These are phyloP conservation scores for Sphaerosporella brunnea DNA, from an alignment of 495 filamentous ascomycete species.

Conservation along the genomic window DNA sequence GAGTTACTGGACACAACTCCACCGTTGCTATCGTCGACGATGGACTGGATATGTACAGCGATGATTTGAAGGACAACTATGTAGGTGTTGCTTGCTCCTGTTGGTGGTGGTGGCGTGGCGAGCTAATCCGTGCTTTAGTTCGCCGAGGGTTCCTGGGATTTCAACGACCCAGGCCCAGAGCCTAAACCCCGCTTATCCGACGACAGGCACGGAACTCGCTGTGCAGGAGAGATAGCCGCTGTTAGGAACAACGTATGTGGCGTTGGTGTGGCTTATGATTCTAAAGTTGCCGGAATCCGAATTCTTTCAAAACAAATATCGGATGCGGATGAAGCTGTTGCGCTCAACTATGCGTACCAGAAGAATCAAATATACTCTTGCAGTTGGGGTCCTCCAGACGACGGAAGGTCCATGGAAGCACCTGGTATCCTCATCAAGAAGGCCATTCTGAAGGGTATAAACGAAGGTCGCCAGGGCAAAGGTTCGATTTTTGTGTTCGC, in stretches of 20 bases:
- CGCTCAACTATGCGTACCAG: slow-evolving; percentile 81
- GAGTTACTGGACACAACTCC: slow-evolving; percentile 78
- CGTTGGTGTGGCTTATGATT: slow-evolving; percentile 83
- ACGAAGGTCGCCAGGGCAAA: slow-evolving; percentile 62
- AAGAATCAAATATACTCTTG: slow-evolving; percentile 95
- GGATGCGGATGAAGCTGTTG: slow-evolving; percentile 78
- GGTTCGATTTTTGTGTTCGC: slow-evolving; percentile 97
- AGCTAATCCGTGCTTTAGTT: slow-evolving; percentile 48
- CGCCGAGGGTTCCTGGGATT: slow-evolving; percentile 80
- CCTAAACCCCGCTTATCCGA: slow-evolving; percentile 64
- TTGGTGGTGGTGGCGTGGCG: no score
- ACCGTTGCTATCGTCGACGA: slow-evolving; percentile 92
- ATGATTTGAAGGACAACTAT: slow-evolving; percentile 73
- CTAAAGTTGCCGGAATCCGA: slow-evolving; percentile 58
- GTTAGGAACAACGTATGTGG: slow-evolving; percentile 87
- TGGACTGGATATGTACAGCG: slow-evolving; percentile 91
- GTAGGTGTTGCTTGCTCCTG: no score
- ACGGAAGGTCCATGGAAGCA: slow-evolving; percentile 82
- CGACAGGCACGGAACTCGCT: slow-evolving; percentile 81
- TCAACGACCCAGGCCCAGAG: slow-evolving; percentile 65
- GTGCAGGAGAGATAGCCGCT: slow-evolving; percentile 84
- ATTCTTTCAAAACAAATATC: slow-evolving; percentile 81
- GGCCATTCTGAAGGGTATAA: slow-evolving; percentile 82
- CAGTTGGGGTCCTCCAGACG: slow-evolving; percentile 92
- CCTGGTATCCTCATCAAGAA: slow-evolving; percentile 73